phyloP scores from a whole-genome alignment of 768 basidiomycete genomes.

The Lyophyllum shimeji region DNA sequence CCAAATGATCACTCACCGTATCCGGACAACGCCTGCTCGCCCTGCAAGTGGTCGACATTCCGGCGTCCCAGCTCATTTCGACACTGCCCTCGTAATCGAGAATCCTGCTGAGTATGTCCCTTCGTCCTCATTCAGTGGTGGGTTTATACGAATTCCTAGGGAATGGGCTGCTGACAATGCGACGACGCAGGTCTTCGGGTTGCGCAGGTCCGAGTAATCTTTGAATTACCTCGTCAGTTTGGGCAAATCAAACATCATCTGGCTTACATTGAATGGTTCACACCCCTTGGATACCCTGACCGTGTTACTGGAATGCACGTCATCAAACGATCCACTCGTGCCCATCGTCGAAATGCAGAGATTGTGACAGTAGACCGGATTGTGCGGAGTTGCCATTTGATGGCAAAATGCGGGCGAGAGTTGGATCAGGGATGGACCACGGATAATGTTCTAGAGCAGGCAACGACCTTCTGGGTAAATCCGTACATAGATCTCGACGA shows the following conservation, averaged over 20 bases:
- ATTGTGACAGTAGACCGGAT: background rate
- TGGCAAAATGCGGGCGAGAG: slow-evolving; percentile 2
- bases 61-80: slow-evolving; percentile 6
- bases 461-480: background rate
- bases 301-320: slow-evolving; percentile 4
- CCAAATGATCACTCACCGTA: no score
- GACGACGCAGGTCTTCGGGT: slow-evolving; percentile 15
- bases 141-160: background rate
- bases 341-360: no score
- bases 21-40: slow-evolving; percentile 1
- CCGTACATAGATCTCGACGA: no score
- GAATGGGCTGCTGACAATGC: background rate
- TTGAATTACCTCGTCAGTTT: slow-evolving; percentile 14
- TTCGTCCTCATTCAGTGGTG: background rate
- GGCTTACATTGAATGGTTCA: slow-evolving; percentile 29
- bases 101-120: background rate
- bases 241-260: slow-evolving; percentile 12
- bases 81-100: slow-evolving; percentile 11
- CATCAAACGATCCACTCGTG: background rate
- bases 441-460: slow-evolving; percentile 1
- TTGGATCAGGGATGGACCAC: background rate
- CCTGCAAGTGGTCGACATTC: background rate
- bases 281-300: slow-evolving; percentile 14
- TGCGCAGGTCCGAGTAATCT: slow-evolving; percentile 21
- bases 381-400: no score